Evolutionary conservation across 257 asterid genomes (phyloP).

Genomic region (Dorcoceras hygrometricum): DNA sequence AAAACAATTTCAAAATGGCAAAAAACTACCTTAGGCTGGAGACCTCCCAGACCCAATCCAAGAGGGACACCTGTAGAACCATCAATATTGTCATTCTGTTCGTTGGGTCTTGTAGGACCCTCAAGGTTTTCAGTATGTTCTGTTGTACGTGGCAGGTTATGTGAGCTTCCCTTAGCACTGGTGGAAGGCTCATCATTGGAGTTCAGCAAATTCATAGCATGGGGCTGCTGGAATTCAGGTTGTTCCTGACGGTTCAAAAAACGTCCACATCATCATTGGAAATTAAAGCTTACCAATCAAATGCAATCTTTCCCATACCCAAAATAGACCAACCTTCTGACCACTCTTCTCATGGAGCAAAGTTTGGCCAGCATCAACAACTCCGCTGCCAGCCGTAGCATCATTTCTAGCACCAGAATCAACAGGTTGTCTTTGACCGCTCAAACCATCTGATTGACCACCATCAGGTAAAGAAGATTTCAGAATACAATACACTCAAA

Average conservation of each 20-base stretch:
- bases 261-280: conserved; percentile 6
- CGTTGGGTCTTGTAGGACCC: conserved; percentile 37
- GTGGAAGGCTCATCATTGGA: conserved; percentile 31
- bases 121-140: conserved; percentile 27
- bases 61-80: conserved; percentile 57
- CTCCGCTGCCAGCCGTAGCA: conserved; percentile 22
- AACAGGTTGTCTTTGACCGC: conserved; percentile 35
- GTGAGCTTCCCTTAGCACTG: conserved; percentile 29
- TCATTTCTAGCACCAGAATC: conserved; percentile 31
- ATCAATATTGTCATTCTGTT: conserved; percentile 31
- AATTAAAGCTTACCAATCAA: conserved; percentile 1
- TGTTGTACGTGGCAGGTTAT: conserved; percentile 28
- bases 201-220: conserved; percentile 16
- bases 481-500: background rate
- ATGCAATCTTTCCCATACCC: conserved; percentile 15
- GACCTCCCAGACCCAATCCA: conserved; percentile 77
- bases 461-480: conserved; percentile 21
- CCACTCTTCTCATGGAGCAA: conserved; percentile 17
- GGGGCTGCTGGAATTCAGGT: conserved; percentile 22
- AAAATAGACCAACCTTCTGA: conserved; percentile 28
- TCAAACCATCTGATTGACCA: conserved; percentile 46
- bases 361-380: conserved; percentile 21
- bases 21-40: conserved; percentile 68
- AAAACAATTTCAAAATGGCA: conserved; percentile 15
- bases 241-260: conserved; percentile 33